These are phyloP conservation scores for Dictyostelium citrinum DNA, from an alignment of 78 protist species.

Conservation along the genomic window DNA sequence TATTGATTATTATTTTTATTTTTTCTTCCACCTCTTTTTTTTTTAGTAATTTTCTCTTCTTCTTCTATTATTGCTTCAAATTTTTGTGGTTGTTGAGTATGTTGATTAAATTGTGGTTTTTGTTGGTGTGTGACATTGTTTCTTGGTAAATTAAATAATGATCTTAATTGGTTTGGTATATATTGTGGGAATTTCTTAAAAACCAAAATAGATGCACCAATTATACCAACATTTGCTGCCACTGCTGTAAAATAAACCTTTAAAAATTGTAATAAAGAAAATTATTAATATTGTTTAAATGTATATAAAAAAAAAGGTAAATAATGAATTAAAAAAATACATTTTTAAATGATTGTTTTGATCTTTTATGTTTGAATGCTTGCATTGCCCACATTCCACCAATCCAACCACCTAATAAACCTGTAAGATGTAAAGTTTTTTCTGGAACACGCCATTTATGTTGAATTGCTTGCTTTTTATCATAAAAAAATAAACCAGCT, in stretches of 20 bases:
- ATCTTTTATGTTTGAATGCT: slow-evolving; percentile 64
- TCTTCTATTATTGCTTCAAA: neutral
- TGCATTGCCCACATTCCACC: slow-evolving; percentile 73
- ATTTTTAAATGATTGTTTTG: slow-evolving; percentile 75
- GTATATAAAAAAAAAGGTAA: too few relatives aligned
- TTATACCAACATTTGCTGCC: slow-evolving; percentile 23
- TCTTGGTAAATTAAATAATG: neutral
- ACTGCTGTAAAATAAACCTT: slow-evolving; percentile 46
- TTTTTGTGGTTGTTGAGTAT: slow-evolving; percentile 1
- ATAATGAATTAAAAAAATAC: neutral
- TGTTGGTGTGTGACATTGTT: neutral
- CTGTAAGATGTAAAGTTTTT: slow-evolving; percentile 43
- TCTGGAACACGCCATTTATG: slow-evolving; percentile 68
- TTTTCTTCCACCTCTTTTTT: neutral
- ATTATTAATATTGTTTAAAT: too few relatives aligned
- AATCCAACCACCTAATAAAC: slow-evolving; percentile 60
- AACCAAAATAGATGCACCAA: neutral
- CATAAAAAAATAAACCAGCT: slow-evolving; percentile 43
- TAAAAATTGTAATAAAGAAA: too few relatives aligned
- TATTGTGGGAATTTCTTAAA: slow-evolving; percentile 33
- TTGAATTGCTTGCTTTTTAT: slow-evolving; percentile 64
- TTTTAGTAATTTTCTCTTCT: neutral
- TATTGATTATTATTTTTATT: neutral
- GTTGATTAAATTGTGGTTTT: neutral
- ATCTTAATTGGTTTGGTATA: slow-evolving; percentile 7